These are phyloP conservation scores for Ogataea kodamae DNA, from an alignment of 805 yeast genomes.

Conservation along the genomic window DNA sequence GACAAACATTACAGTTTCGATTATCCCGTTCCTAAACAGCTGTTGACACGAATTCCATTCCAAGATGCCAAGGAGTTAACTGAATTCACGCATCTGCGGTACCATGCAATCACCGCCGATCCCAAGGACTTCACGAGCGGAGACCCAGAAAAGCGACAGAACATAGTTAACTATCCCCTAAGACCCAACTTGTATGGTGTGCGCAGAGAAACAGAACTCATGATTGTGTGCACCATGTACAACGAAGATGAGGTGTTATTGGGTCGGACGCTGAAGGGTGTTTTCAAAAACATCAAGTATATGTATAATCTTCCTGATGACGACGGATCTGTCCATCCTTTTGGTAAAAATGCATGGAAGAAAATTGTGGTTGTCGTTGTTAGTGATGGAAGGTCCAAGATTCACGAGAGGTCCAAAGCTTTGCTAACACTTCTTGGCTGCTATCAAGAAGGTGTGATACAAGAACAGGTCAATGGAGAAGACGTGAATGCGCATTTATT, in stretches of 20 bases:
- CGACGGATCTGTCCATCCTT: constrained; percentile 53
- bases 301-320: constrained; percentile 45
- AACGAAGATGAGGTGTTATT: constrained; percentile 82
- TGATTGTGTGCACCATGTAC: constrained; percentile 88
- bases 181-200: constrained; percentile 74
- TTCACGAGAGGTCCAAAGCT: constrained; percentile 74
- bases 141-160: constrained; percentile 44
- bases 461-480: constrained; percentile 77
- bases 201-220: constrained; percentile 77
- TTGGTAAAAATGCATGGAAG: constrained; percentile 96
- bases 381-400: constrained; percentile 85
- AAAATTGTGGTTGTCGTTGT: constrained; percentile 85
- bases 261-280: constrained; percentile 85
- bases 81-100: constrained; percentile 77
- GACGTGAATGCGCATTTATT: constrained; percentile 84
- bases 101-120: constrained; percentile 91
- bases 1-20: constrained; percentile 77
- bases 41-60: constrained; percentile 47
- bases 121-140: constrained; percentile 63
- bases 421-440: constrained; percentile 82
- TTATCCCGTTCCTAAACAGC: constrained; percentile 73
- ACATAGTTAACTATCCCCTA: constrained; percentile 38
- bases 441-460: constrained; percentile 92
- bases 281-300: constrained; percentile 79
- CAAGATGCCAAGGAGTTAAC: constrained; percentile 34